These are phyloP conservation scores for Colletotrichum scovillei DNA, from an alignment of 2,329 filamentous ascomycete genomes.

Conservation along the genomic window DNA sequence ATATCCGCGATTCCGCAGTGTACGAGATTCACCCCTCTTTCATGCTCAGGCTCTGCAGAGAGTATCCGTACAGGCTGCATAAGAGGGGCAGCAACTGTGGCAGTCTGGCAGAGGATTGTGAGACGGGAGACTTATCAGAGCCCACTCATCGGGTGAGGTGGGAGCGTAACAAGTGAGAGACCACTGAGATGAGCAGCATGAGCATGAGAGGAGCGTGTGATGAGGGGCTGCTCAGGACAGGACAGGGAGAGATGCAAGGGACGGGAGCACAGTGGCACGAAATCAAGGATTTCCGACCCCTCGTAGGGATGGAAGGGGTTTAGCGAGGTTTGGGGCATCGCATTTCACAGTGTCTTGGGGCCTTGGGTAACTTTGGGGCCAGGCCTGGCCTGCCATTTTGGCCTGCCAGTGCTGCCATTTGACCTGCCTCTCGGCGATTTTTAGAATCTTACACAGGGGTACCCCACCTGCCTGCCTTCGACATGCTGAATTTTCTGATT, in stretches of 20 bases:
- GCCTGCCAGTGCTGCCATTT: slow-evolving; percentile 1
- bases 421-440: slow-evolving; percentile 33
- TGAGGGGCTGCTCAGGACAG: slow-evolving; percentile 25
- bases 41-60: neutral
- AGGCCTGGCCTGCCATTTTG: slow-evolving; percentile 11
- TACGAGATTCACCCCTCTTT: neutral
- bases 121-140: slow-evolving; percentile 22
- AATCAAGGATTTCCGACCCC: slow-evolving; percentile 11
- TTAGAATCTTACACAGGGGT: slow-evolving; percentile 26
- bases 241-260: slow-evolving; percentile 34
- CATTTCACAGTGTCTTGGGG: slow-evolving; percentile 8
- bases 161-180: slow-evolving; percentile 11
- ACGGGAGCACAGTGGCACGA: slow-evolving; percentile 15
- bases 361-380: neutral
- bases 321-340: slow-evolving; percentile 25
- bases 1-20: neutral
- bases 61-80: slow-evolving; percentile 3
- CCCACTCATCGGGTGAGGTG: slow-evolving; percentile 3
- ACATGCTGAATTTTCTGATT: slow-evolving; percentile 23
- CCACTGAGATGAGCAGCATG: neutral
- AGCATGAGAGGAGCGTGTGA: slow-evolving; percentile 17
- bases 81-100: neutral
- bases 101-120: slow-evolving; percentile 13
- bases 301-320: slow-evolving; percentile 25
- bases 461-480: slow-evolving; percentile 20